phyloP scores from a whole-genome alignment of 2,329 filamentous ascomycete genomes.

The Sporothrix inflata region DNA sequence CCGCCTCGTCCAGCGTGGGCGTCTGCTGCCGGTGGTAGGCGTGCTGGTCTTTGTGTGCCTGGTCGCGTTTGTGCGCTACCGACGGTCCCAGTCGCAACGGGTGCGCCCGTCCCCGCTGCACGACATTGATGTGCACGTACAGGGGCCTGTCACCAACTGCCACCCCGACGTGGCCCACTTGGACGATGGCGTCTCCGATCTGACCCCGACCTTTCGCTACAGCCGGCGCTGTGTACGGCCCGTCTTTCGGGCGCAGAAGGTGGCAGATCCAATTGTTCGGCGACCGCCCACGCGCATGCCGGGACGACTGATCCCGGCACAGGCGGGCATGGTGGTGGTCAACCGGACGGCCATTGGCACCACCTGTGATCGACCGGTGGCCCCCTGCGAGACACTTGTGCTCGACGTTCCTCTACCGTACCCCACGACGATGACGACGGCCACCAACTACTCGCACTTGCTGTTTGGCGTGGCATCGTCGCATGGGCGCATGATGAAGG shows the following conservation, averaged over 20 bases:
- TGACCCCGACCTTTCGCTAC: constrained; percentile 48
- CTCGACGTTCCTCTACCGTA: constrained; percentile 53
- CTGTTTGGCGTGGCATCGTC: constrained; percentile 62
- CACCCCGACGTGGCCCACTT: constrained; percentile 34
- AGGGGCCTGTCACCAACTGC: constrained; percentile 10
- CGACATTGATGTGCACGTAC: background rate
- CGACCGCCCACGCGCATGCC: background rate
- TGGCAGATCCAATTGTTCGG: background rate
- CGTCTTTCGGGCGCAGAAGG: background rate
- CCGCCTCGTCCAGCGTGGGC: constrained; percentile 21
- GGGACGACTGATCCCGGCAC: background rate
- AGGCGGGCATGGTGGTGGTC: background rate
- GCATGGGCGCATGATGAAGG: constrained; percentile 53
- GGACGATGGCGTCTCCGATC: constrained; percentile 29
- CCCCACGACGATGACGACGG: constrained; percentile 39
- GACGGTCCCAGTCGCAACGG: background rate
- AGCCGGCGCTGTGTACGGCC: constrained; percentile 45
- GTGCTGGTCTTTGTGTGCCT: background rate
- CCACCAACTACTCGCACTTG: constrained; percentile 52
- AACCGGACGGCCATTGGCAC: background rate
- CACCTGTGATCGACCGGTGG: background rate
- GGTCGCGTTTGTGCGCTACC: background rate
- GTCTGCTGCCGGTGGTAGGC: constrained; percentile 19
- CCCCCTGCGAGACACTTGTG: constrained; percentile 49
- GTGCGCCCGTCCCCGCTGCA: background rate